Evolutionary conservation across 208 protist genomes (phyloP), one percentile per base, ranked within the genome.

Genomic region (Leishmania lainsoni): DNA sequence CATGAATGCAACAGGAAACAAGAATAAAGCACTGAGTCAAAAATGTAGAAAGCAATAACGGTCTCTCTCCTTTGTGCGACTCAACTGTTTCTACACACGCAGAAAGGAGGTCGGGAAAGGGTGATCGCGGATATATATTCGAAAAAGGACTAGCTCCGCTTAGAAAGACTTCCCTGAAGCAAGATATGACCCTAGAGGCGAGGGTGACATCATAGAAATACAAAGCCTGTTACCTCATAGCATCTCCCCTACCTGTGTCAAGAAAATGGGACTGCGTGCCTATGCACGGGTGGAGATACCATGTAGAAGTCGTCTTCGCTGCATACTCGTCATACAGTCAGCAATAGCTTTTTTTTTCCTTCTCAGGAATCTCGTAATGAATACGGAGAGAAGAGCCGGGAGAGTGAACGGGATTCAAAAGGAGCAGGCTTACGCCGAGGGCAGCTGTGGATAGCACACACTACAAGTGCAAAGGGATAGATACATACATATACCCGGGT

Each of bases 401-500:
- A 49, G 39, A 22, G 2, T 5, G 22, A 73, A 29, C 26, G 68
- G 35, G 68, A 73, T 42, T 73, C 39, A 10, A 73, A 49, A 54
- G 52, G 71, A 76, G 71, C 29, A 76, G 71, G 71, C 71, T 76
- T 76, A 76, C 17, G 51, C 71, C 71, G 8, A 9, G 48, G 71
- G 51, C 42, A 26, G 6, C 29, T 26, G 71, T 48, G 17, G 4
- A 39, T 51, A 9, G 42, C 9, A 39, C 71, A 76, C 51, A 39
- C 5, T 8, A 61, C 10, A 76, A 20, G 20, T 22, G 49, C 16
- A 42, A 76, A 76, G 17, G 45, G 32, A 61, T 12, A 61, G 26
- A 3, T 6, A 52, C 17, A 29, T 73, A 1, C 51, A 35, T 51
- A 39, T 48, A 29, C 48, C 49, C 51, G 22, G 22, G 71, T 12